Conservation (phyloP, 768 basidiomycete species). For the Russula griseocarnosa region DNA sequence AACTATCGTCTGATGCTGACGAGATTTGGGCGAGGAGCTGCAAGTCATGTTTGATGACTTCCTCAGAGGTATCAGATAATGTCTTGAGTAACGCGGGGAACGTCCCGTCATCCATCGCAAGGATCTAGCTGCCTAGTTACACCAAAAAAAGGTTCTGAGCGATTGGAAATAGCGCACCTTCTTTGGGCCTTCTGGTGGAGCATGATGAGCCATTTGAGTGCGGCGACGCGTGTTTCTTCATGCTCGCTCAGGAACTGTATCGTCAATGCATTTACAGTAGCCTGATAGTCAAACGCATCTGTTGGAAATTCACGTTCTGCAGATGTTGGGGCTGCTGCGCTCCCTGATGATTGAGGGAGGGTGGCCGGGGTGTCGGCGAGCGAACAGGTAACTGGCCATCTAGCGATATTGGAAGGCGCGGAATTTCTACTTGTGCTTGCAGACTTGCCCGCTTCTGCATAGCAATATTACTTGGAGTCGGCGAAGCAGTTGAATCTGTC, state of each 20-base stretch:
- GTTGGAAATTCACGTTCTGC: conserved; percentile 41
- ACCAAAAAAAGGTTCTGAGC: neutral
- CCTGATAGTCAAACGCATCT: conserved; percentile 87
- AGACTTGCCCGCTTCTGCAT: conserved; percentile 28
- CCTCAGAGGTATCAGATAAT: conserved; percentile 92
- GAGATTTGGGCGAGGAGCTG: conserved; percentile 97
- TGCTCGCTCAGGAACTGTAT: conserved; percentile 94
- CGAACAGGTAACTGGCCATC: conserved; percentile 24
- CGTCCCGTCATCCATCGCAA: conserved; percentile 94
- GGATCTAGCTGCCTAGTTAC: conserved; percentile 52
- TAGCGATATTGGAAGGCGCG: conserved; percentile 12
- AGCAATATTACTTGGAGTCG: conserved; percentile 26
- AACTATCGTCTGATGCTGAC: conserved; percentile 89
- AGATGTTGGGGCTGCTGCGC: conserved; percentile 31
- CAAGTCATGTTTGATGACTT: conserved; percentile 95
- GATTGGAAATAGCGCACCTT: conserved; percentile 52
- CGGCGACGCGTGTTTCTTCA: conserved; percentile 93
- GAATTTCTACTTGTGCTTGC: conserved; percentile 6
- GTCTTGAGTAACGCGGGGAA: conserved; percentile 95
- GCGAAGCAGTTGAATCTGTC: conserved; percentile 34
- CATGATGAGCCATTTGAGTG: conserved; percentile 98
- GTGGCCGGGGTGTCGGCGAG: conserved; percentile 35
- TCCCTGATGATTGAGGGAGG: conserved; percentile 25
- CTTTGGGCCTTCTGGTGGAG: conserved; percentile 93
- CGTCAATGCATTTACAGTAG: conserved; percentile 88